Evolutionary conservation across 2,329 filamentous ascomycete species (phyloP).

Genomic region (Aureobasidium sp.): DNA sequence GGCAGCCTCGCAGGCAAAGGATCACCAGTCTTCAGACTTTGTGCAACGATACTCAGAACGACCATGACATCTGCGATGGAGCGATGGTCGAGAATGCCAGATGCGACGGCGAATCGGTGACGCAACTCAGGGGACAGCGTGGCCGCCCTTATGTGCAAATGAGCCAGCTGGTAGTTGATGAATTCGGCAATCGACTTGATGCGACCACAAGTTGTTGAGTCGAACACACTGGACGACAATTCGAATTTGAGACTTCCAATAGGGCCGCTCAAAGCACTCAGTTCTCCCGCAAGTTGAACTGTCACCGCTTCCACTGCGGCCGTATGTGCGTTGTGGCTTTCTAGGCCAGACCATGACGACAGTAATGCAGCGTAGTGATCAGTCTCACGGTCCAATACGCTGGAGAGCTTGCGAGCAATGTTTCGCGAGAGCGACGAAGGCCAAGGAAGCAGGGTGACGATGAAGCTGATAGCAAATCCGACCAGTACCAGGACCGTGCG

Average conservation of each 20-base stretch:
- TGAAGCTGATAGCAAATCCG: conserved; percentile 8
- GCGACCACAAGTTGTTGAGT: conserved; percentile 28
- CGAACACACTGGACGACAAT: conserved; percentile 35
- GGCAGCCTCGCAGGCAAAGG: conserved; percentile 44
- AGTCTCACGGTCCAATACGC: conserved; percentile 36
- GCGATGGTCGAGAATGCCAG: conserved; percentile 38
- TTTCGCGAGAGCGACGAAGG: conserved; percentile 18
- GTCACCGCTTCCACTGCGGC: conserved; percentile 24
- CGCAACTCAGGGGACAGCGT: conserved; percentile 36
- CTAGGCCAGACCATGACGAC: conserved; percentile 36
- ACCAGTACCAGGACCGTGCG: conserved; percentile 13
- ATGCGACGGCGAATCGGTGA: conserved; percentile 31
- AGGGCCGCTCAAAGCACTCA: conserved; percentile 30
- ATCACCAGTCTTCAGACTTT: conserved; percentile 42
- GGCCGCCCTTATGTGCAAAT: conserved; percentile 31
- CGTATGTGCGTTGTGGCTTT: conserved; percentile 19
- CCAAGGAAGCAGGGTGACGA: conserved; percentile 14
- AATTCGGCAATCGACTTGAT: conserved; percentile 30
- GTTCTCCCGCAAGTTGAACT: conserved; percentile 28
- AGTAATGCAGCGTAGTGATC: conserved; percentile 46
- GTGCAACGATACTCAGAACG: conserved; percentile 42
- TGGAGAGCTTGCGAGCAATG: conserved; percentile 40
- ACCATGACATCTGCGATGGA: conserved; percentile 47
- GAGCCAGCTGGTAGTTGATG: conserved; percentile 30
- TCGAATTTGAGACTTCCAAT: conserved; percentile 30